These are phyloP conservation scores for Boletellus dicymbophilus DNA, from an alignment of 1,284 basidiomycete genomes.

Conservation along the genomic window DNA sequence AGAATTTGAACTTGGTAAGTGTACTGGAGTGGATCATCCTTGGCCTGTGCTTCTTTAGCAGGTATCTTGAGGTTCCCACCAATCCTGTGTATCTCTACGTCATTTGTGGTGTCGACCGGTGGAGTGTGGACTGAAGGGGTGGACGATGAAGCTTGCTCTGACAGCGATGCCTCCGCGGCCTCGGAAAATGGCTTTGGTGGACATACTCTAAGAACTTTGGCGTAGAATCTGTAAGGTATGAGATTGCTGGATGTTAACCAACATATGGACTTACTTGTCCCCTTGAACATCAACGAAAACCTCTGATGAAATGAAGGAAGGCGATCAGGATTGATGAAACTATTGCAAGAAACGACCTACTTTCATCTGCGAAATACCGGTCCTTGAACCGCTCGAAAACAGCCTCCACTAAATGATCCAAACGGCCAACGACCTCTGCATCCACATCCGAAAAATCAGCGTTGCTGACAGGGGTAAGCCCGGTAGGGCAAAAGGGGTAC, in stretches of 20 bases:
- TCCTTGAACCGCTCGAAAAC: constrained; percentile 96
- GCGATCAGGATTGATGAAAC: constrained; percentile 24
- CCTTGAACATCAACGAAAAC: constrained; percentile 84
- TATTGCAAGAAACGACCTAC: constrained; percentile 48
- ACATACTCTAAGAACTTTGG: constrained; percentile 73
- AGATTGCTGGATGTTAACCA: constrained; percentile 21
- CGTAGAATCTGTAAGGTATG: constrained; percentile 64
- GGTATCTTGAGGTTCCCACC: constrained; percentile 81
- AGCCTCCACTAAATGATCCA: constrained; percentile 93
- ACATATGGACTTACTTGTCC: constrained; percentile 61
- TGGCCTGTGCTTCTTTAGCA: constrained; percentile 66
- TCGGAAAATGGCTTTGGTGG: constrained; percentile 61
- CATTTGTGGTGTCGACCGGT: constrained; percentile 36
- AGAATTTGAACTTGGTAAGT: constrained; percentile 87
- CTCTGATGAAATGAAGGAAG: constrained; percentile 46
- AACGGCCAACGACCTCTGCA: constrained; percentile 90
- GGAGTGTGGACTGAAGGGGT: constrained; percentile 31
- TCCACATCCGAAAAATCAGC: constrained; percentile 18
- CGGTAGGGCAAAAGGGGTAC: constrained; percentile 48
- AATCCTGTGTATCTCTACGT: constrained; percentile 60
- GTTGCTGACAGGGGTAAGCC: constrained; percentile 14
- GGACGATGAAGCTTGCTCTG: constrained; percentile 34
- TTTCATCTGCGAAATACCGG: constrained; percentile 90
- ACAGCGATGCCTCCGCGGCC: constrained; percentile 40
- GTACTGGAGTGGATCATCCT: constrained; percentile 85